A percentile compares a stretch with the other conserved stretches of the same genome.
phyloP scores from a whole-genome alignment of 1,284 basidiomycete species.

The Gomphus sp. region DNA sequence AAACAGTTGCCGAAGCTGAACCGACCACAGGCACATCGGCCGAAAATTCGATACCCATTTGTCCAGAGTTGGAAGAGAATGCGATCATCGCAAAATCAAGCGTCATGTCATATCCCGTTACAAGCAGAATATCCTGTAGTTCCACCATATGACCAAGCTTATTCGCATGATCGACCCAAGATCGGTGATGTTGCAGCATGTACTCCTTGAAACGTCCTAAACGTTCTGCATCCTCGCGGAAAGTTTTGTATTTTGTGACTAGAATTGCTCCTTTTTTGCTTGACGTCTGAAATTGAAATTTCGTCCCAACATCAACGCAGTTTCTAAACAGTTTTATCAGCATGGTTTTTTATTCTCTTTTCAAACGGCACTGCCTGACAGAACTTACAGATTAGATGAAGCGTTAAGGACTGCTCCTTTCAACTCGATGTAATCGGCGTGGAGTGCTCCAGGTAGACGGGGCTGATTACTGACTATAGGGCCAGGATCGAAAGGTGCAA shows the following conservation, averaged over 20 bases:
- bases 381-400: background rate
- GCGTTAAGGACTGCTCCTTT: background rate
- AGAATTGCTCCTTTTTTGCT: background rate
- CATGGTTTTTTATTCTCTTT: no score
- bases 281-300: background rate
- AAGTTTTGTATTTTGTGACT: background rate
- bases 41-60: background rate
- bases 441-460: background rate
- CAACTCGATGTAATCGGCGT: background rate
- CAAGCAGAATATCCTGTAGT: background rate
- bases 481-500: background rate
- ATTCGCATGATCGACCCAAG: background rate
- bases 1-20: background rate
- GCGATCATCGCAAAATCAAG: background rate
- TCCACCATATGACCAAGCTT: background rate
- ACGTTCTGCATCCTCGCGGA: background rate
- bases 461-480: background rate
- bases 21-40: background rate
- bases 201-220: background rate
- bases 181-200: background rate
- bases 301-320: background rate
- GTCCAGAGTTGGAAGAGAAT: background rate
- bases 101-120: background rate
- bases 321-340: background rate
- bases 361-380: background rate